A percentile compares a stretch with the other conserved stretches of the same genome.
phyloP scores from a whole-genome alignment of 805 yeast species.

The Candida orba region DNA sequence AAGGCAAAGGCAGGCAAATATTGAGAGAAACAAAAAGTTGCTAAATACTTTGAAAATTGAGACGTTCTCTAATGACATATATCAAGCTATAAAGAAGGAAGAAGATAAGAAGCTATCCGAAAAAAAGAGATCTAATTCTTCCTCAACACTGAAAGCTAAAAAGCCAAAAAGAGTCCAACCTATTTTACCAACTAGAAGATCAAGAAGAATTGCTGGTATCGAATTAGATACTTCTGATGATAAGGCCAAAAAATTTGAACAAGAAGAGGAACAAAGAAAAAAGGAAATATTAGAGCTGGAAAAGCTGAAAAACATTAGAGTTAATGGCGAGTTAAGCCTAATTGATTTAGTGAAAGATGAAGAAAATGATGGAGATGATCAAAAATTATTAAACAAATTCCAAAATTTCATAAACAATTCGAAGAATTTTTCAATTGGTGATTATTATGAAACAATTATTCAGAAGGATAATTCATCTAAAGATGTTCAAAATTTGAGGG shows the following conservation, averaged over 20 bases:
- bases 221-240: conserved; percentile 43
- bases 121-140: conserved; percentile 13
- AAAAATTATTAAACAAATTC: conserved; percentile 25
- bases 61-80: conserved; percentile 45
- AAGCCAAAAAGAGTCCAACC: conserved; percentile 20
- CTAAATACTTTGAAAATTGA: conserved; percentile 65
- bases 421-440: conserved; percentile 52
- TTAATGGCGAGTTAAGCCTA: conserved; percentile 59
- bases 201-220: conserved; percentile 73
- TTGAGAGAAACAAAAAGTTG: conserved; percentile 74
- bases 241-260: conserved; percentile 18
- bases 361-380: conserved; percentile 30
- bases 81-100: conserved; percentile 36
- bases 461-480: conserved; percentile 30
- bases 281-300: conserved; percentile 37
- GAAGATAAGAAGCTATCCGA: conserved; percentile 18
- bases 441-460: conserved; percentile 51
- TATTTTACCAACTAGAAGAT: conserved; percentile 58
- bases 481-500: conserved; percentile 41
- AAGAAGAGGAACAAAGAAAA: conserved; percentile 22
- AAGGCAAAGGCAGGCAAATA: conserved; percentile 65
- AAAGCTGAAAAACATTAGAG: conserved; percentile 45
- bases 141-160: conserved; percentile 11
- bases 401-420: conserved; percentile 24
- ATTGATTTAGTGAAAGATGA: conserved; percentile 46